phyloP scores from a whole-genome alignment of 1,284 basidiomycete genomes.

The Ustilago hordei region DNA sequence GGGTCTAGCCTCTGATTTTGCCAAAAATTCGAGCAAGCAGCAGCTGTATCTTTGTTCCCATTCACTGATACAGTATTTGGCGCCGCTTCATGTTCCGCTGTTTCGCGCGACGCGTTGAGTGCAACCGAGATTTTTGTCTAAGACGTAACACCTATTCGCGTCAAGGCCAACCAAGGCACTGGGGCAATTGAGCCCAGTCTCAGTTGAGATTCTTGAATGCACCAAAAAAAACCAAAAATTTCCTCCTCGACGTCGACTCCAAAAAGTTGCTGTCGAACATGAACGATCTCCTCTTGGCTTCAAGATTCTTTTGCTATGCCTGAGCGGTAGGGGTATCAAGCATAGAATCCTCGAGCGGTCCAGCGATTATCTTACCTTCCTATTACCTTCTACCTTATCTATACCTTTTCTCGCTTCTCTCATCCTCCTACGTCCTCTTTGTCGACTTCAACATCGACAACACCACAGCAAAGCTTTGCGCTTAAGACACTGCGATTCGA shows the following conservation, averaged over 20 bases:
- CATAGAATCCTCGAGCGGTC: conserved; percentile 15
- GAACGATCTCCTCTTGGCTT: neutral
- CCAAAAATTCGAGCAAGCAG: neutral
- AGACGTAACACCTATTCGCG: neutral
- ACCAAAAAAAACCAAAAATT: conserved; percentile 9
- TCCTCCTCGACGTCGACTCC: conserved; percentile 6
- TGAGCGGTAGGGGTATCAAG: neutral
- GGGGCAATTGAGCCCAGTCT: conserved; percentile 18
- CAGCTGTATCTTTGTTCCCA: neutral
- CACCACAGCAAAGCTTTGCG: conserved; percentile 14
- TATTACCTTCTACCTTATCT: conserved; percentile 43
- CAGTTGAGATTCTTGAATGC: conserved; percentile 2
- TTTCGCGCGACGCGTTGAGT: conserved; percentile 46
- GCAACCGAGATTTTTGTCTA: neutral
- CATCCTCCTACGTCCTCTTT: neutral
- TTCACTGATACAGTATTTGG: neutral
- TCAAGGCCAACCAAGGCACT: neutral
- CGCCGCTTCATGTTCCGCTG: neutral
- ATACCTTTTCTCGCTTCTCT: conserved; percentile 7
- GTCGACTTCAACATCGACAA: conserved; percentile 11
- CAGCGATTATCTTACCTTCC: conserved; percentile 15
- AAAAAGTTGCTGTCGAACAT: neutral
- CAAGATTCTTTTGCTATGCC: neutral
- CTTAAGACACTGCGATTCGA: conserved; percentile 47
- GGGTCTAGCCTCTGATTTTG: neutral